Evolutionary conservation across 2,329 filamentous ascomycete genomes (phyloP).

Genomic region (Huntiella savannae): DNA sequence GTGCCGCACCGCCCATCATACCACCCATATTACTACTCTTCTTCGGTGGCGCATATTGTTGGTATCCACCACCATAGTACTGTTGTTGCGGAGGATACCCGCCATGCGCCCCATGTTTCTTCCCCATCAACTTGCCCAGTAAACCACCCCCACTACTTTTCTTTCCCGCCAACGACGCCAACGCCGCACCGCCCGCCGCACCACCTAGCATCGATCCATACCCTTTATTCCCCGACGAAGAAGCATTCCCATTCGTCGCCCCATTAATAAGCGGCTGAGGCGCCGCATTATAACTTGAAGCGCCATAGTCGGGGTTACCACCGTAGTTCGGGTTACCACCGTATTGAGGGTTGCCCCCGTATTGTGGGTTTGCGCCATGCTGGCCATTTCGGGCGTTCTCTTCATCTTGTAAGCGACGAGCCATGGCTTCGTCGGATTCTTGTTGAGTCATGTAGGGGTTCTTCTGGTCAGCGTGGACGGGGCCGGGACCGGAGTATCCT

Average conservation of each 20-base stretch:
- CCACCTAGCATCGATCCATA: slow-evolving; percentile 1
- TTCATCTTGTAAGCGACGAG: slow-evolving; percentile 63
- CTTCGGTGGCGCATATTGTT: slow-evolving; percentile 22
- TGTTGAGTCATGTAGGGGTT: slow-evolving; percentile 47
- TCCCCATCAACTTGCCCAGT: slow-evolving; percentile 3
- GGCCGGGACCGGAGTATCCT: slow-evolving; percentile 32
- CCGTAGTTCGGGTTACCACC: slow-evolving; percentile 2
- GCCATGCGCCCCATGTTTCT: slow-evolving; percentile 13
- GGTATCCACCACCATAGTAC: slow-evolving; percentile 16
- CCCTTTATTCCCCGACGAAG: background rate
- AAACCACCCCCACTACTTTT: slow-evolving; percentile 16
- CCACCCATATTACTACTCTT: slow-evolving; percentile 27
- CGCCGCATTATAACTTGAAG: background rate
- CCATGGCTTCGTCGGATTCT: slow-evolving; percentile 59
- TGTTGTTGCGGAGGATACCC: slow-evolving; percentile 17
- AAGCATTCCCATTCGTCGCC: background rate
- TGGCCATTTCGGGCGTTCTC: slow-evolving; percentile 45
- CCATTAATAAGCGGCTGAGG: background rate
- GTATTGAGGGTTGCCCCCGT: slow-evolving; percentile 9
- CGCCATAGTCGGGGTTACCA: background rate
- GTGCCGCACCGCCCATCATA: slow-evolving; percentile 51
- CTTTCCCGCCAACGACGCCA: slow-evolving; percentile 18
- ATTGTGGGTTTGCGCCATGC: slow-evolving; percentile 13
- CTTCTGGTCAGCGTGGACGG: slow-evolving; percentile 35
- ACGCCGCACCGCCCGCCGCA: slow-evolving; percentile 1